These are phyloP conservation scores for Trichoderma pleuroti DNA, from an alignment of 2,329 filamentous ascomycete species.

Conservation along the genomic window DNA sequence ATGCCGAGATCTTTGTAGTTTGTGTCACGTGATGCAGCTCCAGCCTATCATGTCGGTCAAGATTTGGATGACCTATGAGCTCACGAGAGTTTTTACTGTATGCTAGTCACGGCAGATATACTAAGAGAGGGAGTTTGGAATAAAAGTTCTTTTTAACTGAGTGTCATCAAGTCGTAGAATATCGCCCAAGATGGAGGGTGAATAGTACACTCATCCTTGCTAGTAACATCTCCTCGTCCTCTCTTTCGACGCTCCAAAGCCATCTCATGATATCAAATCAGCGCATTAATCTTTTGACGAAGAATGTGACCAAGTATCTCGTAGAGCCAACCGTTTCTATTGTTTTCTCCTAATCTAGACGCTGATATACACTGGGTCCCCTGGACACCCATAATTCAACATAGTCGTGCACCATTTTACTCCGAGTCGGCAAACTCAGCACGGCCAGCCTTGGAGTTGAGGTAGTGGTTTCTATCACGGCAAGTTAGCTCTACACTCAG, in stretches of 20 bases:
- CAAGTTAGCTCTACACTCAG: neutral
- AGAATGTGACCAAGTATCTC: neutral
- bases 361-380: slow-evolving; percentile 41
- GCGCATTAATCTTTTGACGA: neutral
- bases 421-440: slow-evolving; percentile 48
- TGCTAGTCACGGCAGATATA: neutral
- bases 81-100: neutral
- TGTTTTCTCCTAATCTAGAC: slow-evolving; percentile 36
- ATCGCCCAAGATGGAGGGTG: neutral
- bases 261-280: neutral
- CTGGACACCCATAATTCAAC: slow-evolving; percentile 32
- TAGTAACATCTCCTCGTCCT: neutral
- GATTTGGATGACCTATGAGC: slow-evolving; percentile 5
- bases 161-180: neutral
- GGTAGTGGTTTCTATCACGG: slow-evolving; percentile 65
- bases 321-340: slow-evolving; percentile 34
- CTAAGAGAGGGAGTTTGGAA: neutral
- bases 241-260: neutral
- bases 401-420: slow-evolving; percentile 32
- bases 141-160: neutral
- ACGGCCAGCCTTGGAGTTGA: slow-evolving; percentile 75
- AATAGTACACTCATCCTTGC: neutral
- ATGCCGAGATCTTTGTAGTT: slow-evolving; percentile 23
- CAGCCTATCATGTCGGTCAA: neutral
- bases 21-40: neutral